Conservation (phyloP, 2,329 filamentous ascomycete species). For the Tolypocladium pustulatum region DNA sequence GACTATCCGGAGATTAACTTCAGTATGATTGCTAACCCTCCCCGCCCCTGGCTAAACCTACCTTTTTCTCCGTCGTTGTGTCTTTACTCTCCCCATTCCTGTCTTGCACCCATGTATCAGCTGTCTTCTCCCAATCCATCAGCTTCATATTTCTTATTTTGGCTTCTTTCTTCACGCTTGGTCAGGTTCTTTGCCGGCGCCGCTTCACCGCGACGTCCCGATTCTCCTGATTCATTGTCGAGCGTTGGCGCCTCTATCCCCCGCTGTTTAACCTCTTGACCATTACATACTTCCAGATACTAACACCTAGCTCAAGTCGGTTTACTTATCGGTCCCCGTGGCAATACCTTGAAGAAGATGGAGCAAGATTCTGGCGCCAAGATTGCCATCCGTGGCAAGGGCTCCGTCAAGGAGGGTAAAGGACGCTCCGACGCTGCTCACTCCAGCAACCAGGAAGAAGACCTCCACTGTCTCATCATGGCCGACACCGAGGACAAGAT, state of each 20-base stretch:
- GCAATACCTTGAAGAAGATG: conserved; percentile 99
- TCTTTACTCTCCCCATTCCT: conserved; percentile 9
- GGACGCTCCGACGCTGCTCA: conserved; percentile 97
- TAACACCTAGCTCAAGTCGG: conserved; percentile 99
- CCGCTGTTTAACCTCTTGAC: conserved; percentile 1
- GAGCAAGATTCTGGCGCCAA: conserved; percentile 94
- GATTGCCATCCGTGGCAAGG: conserved; percentile 98
- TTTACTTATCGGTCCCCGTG: conserved; percentile 99
- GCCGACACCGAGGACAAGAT: conserved; percentile 99
- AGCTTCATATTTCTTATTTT: background rate
- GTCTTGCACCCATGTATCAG: background rate
- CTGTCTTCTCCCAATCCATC: background rate
- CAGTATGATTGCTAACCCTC: conserved; percentile 99
- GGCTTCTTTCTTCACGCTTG: background rate
- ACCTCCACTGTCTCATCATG: conserved; percentile 98
- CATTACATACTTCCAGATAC: conserved; percentile 36
- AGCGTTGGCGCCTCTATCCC: background rate
- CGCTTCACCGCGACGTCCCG: background rate
- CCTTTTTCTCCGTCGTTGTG: conserved; percentile 26
- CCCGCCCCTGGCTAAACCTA: conserved; percentile 47
- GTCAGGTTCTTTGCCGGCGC: background rate
- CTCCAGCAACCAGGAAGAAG: conserved; percentile 99
- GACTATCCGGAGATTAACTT: conserved; percentile 99
- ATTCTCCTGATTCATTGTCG: background rate
- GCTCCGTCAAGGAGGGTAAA: conserved; percentile 99